phyloP scores from a whole-genome alignment of 306 rosid genomes.

The Lathyrus sativus region DNA sequence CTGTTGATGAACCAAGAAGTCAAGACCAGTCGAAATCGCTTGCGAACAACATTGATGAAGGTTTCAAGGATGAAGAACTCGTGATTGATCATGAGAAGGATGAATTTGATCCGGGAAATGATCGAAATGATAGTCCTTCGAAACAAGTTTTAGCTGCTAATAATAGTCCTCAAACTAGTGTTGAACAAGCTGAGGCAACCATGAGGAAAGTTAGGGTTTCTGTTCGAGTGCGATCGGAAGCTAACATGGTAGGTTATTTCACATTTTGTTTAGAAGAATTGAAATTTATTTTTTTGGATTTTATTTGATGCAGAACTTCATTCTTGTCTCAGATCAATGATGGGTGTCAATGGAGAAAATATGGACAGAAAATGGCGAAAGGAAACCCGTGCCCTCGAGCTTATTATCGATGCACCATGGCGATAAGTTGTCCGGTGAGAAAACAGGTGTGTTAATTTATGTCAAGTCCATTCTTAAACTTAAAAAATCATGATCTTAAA shows the following conservation, averaged over 20 bases:
- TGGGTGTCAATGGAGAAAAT: slow-evolving; percentile 98
- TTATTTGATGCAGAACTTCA: neutral
- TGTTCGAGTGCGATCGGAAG: slow-evolving; percentile 82
- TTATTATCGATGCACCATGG: slow-evolving; percentile 96
- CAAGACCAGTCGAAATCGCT: slow-evolving; percentile 49
- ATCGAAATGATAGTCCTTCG: slow-evolving; percentile 53
- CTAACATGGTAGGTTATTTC: slow-evolving; percentile 58
- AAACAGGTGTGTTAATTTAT: slow-evolving; percentile 62
- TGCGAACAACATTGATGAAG: slow-evolving; percentile 39
- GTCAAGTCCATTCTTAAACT: slow-evolving; percentile 4
- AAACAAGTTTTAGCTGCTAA: slow-evolving; percentile 46
- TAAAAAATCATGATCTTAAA: neutral
- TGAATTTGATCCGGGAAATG: slow-evolving; percentile 36
- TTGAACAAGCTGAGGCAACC: slow-evolving; percentile 77
- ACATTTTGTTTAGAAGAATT: neutral
- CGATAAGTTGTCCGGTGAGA: slow-evolving; percentile 86
- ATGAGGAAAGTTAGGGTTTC: slow-evolving; percentile 92
- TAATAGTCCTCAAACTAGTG: slow-evolving; percentile 50
- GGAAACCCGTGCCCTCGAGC: slow-evolving; percentile 99
- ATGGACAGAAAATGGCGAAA: slow-evolving; percentile 95
- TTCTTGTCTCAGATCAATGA: slow-evolving; percentile 63
- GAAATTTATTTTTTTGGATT: neutral
- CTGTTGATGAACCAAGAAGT: slow-evolving; percentile 45
- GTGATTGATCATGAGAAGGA: slow-evolving; percentile 50
- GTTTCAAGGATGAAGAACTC: slow-evolving; percentile 37